Evolutionary conservation across 2,329 filamentous ascomycete species (phyloP), one percentile per base, ranked within the genome.

Genomic region (Colletotrichum endophyticum): DNA sequence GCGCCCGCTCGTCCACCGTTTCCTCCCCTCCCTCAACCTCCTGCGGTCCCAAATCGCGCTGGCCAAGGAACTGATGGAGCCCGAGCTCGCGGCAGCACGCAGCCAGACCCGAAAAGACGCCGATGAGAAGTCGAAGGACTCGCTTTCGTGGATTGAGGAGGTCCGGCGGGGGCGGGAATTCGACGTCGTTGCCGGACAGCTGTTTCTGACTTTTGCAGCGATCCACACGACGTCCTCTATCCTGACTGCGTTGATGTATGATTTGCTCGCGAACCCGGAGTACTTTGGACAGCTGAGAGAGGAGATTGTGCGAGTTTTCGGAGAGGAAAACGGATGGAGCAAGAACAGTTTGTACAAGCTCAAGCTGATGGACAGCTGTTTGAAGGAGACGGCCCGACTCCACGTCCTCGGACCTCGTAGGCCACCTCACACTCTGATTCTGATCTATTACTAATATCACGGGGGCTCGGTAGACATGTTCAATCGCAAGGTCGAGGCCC

Each of bases 131-230:
- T 78, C 78, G 6, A 81, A 84, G 9, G 85, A 88, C 76, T 82
- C 85, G 6, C 82, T 88, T 27, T 86, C 86, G n/a, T 89, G 87
- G 87, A 84, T 87, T 76, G 83, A 86, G 34, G 64, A 73, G 15
- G 77, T 82, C 8, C 80, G 84, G 4, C 81, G 82, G 86, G 89
- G 91, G 30, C 88, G 89, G 72, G 93, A 86, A 9, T 96, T 95
- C 82, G 91, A 96, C 83, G 86, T 89, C 0, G 87, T 93, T n/a
- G 85, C 83, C 11, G 95, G 95, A 34, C 95, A 98, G 82, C 89
- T 95, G 30, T 90, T 99, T 9, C 96, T 97, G 0, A 91, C 95
- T 57, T 94, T 95, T 64, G 85, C 84, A 2, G 85, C 86, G 7
- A 86, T 88, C 22, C 86, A 88, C 78, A 87, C 85, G 8, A 87